Percentiles rank a stretch among this genome's conserved stretches.
Evolutionary conservation across 1,139 yeast genomes (phyloP).

Genomic region (Geotrichum phurueaensis): DNA sequence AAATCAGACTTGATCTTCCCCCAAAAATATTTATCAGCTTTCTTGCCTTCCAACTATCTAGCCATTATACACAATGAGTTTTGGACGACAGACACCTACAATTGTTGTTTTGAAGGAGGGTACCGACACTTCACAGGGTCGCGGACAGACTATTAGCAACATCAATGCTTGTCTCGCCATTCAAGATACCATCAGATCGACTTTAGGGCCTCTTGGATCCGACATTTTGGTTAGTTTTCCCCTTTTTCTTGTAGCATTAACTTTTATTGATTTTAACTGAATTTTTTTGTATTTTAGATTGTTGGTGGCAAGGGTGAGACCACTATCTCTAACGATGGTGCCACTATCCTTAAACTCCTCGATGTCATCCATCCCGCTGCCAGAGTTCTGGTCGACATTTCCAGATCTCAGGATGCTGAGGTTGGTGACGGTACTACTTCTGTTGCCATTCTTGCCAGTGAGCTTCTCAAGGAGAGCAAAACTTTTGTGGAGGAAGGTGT

Average conservation of each 20-base stretch:
- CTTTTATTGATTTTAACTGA: neutral
- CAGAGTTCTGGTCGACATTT: constrained; percentile 85
- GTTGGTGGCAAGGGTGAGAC: constrained; percentile 80
- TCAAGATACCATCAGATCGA: constrained; percentile 90
- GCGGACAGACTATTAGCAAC: constrained; percentile 89
- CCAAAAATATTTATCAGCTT: neutral
- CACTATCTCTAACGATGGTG: constrained; percentile 96
- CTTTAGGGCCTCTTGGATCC: constrained; percentile 95
- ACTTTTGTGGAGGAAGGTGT: constrained; percentile 92
- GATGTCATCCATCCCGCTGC: constrained; percentile 99
- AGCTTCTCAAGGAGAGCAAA: constrained; percentile 84
- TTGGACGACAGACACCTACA: constrained; percentile 90
- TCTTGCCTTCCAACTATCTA: neutral
- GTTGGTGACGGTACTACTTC: constrained; percentile 99
- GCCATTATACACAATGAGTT: constrained; percentile 53
- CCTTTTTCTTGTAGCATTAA: neutral
- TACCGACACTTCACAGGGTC: constrained; percentile 93
- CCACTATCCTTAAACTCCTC: constrained; percentile 82
- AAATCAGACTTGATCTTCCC: neutral
- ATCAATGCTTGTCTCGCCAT: constrained; percentile 96
- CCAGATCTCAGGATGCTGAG: constrained; percentile 96
- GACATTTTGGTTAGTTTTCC: constrained; percentile 52
- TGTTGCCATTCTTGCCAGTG: constrained; percentile 92
- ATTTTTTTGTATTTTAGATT: constrained; percentile 34
- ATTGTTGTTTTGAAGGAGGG: constrained; percentile 97